Evolutionary conservation across 768 basidiomycete genomes (phyloP), one percentile per base, ranked within the genome.

Genomic region (Panus rudis): DNA sequence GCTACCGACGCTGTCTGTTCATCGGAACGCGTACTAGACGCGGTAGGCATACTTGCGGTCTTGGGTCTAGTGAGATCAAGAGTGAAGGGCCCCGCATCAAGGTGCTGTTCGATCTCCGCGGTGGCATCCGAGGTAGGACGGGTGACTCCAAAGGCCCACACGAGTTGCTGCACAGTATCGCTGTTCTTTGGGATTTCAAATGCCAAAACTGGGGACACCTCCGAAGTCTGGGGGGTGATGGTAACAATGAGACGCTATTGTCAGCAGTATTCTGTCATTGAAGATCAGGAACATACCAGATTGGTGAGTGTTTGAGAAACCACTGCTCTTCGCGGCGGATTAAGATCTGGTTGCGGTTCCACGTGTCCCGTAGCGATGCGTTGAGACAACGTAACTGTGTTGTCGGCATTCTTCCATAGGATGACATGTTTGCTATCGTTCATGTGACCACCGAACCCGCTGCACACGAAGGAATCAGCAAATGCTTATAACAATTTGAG

Each of bases 351-450:
- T 2, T 56, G 54, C 4, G 83, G 81, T 54, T 75, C 69, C 8
- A 58, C 52, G 39, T 77, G 70, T 2, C 65, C 70, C 11, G 56
- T 53, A 1, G 73, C 72, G 52, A 67, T 64, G 4, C 82, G 66
- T 46, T 84, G 82, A 8, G 78, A 79, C 39, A 84, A 55, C 1
- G 78, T 76, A 33, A 69, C 66, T 4, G 70, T 65, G 2, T 74
- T 75, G 52, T 84, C 76, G 3, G 63, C 54, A 51, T 64, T 69
- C 7, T 65, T 62, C 73, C 73, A 75, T 21, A 66, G 52, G n/a
- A 84, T 72, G 45, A 83, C 70, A 70, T 81, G 78, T 31, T 70
- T 69, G 1, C 72, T 67, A 35, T 63, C 52, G n/a, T 62, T 52
- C 76, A 79, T 78, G 32, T 55, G 61, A 23, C 44, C 47, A 4